phyloP scores from a whole-genome alignment of 352 stramenopile species.

The Globisporangium mamillatum region DNA sequence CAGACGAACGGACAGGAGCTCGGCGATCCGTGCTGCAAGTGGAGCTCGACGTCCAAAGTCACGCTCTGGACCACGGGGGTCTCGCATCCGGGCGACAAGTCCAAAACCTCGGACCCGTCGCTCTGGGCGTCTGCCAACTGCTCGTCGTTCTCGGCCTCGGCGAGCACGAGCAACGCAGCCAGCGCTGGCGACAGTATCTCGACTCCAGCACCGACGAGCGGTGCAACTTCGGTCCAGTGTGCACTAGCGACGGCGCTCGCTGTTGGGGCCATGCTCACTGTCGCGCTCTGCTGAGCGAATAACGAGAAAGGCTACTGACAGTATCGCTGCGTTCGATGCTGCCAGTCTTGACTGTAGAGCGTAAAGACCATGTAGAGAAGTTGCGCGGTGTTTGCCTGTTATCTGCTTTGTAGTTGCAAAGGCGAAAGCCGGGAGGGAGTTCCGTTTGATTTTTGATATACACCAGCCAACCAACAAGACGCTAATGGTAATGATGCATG shows the following conservation, averaged over 20 bases:
- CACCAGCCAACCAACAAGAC: too few species aligned
- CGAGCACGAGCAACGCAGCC: background rate
- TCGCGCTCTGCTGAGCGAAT: background rate
- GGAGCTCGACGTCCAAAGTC: conserved; percentile 3
- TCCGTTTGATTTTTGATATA: too few species aligned
- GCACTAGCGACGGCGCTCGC: background rate
- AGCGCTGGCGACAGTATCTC: background rate
- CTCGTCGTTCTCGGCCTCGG: background rate
- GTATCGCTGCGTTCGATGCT: too few species aligned
- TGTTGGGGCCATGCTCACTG: background rate
- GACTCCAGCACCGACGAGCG: background rate
- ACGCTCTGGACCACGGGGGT: conserved; percentile 22
- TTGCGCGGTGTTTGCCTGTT: too few species aligned
- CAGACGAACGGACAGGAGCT: conserved; percentile 59
- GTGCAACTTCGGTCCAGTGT: background rate
- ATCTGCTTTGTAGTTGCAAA: too few species aligned
- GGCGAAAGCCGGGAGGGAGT: too few species aligned
- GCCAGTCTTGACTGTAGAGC: too few species aligned
- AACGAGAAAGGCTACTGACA: background rate
- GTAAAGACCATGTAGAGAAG: too few species aligned
- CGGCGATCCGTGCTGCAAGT: conserved; percentile 51
- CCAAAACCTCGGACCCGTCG: conserved; percentile 20
- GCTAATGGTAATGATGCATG: too few species aligned
- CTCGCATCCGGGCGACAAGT: conserved; percentile 26
- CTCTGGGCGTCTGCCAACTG: conserved; percentile 23